Base-by-base conservation (phyloP, 345 rosid species). In the Cochlearia excelsa region DNA sequence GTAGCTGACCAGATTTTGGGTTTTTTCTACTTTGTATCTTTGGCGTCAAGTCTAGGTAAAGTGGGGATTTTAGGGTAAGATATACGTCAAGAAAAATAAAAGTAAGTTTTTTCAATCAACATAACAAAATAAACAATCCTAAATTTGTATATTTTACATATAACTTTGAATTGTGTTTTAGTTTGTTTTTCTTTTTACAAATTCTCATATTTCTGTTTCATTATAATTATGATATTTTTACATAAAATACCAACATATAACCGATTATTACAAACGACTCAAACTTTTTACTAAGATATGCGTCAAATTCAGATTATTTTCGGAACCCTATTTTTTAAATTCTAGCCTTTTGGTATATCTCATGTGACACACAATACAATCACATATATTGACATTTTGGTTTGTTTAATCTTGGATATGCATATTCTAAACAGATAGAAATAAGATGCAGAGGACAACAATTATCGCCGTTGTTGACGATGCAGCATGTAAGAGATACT, bases 381-480 rank as follows among this genome's bases (percentile, higher is more conserved):
- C 23, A 16, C 23, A 16, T 16, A 16, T 16, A 16, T 16, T 16
- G 23, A 16, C 4, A 0, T 49, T 42, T 70, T 63, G 46, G 41
- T 47, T 63, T 34, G 48, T n/a, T 51, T 57, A 41, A 47, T 16
- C 23, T 16, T 51, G 63, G 9, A 26, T 16, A 16, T 58, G 52
- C 31, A 31, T 34, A 33, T 43, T 50, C 49, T 23, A 69, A 67
- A 75, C 94, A 93, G 99, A 49, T 89, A 66, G 99, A 87, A 77
- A 87, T 93, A 77, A 89, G 75, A 72, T 93, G 99, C 74, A 81
- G 84, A 77, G 99, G 97, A 77, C 87, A 89, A 69, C 77, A 81
- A 68, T 86, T 93, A 37, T 74, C 11, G 57, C 99, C 91, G 33
- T 63, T 68, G 78, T 80, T 84, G 79, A 87, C 95, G 57, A 65